Evolutionary conservation across 2,329 filamentous ascomycete genomes (phyloP), one percentile per base, ranked within the genome.

Genomic region (Nigrospora osmanthi): DNA sequence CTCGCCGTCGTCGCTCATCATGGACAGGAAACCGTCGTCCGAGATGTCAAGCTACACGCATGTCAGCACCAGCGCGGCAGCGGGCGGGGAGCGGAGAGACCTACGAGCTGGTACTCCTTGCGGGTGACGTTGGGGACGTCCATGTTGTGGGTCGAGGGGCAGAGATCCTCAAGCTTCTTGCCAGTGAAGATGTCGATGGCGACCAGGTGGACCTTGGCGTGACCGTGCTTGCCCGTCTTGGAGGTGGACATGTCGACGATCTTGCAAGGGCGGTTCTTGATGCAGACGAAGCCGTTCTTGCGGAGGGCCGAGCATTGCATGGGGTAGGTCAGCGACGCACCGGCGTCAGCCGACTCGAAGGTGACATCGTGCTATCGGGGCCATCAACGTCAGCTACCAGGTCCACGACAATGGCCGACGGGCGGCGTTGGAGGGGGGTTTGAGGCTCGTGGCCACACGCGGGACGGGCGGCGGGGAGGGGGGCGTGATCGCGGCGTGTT

Each of bases 211-310:
- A 98, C 93, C 85, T 98, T 98, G 76, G 93, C 93, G 87, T 98
- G 94, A 73, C 93, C 93, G 87, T 98, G 93, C 89, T 98, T 98
- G 76, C 93, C 93, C 60, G 93, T 98, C 90, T 98, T 98, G 72
- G 93, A 98, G 78, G 93, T 98, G 60, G 89, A 95, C 94, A 98
- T 98, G 68, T 98, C 93, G 72, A 97, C 88, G 64, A 98, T 98
- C 87, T 97, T 98, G 90, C 93, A 98, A 63, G 93, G 94, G 63
- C 93, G 93, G 75, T 80, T 76, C 85, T 98, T 98, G 78, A 98
- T 97, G 71, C 91, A 85, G 72, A 98, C 93, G 81, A 87, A 85
- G 58, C 93, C 91, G 85, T 94, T 95, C 90, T 98, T 97, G 71
- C 93, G 87, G 80, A 98, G 82, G 65, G 94, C 91, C 77, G 94